Evolutionary conservation across 1,284 basidiomycete genomes (phyloP), one percentile per base, ranked within the genome.

Genomic region (Takashimella tepidaria): DNA sequence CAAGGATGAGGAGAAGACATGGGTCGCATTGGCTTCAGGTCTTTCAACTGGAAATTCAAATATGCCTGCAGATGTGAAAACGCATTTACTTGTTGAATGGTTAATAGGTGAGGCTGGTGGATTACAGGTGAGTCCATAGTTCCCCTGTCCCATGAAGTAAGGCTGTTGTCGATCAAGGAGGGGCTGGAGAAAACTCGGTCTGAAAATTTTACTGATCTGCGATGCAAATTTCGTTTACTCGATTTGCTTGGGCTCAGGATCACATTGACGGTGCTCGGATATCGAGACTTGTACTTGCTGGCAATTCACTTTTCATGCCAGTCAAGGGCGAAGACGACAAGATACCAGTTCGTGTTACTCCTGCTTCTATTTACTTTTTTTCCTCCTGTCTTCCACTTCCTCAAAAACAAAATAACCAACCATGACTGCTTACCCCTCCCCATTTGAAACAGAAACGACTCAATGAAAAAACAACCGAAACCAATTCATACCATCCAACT

Each of bases 21-120:
- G 89, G 84, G 79, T 96, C 37, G 92, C 87, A 3, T 66, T 89
- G 1, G 79, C 89, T 2, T 92, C 90, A n/a, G 92, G 93, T 0
- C 78, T 97, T 71, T 92, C 58, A 81, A 85, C 60, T 72, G 83
- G 78, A 3, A 50, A 74, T 68, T 67, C 70, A 19, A 81, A 83
- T 10, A 76, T 84, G 5, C 78, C 84, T 4, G 69, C 74, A 20
- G 92, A 93, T 66, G 80, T 86, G 5, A 84, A 85, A 59, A 80
- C 85, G 47, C 86, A 91, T 63, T 79, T 95, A 78, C 75, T 97
- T 11, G 81, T 84, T 2, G 96, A 98, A 71, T 97, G 89, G 77
- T 78, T 98, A 26, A 81, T 83, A 1, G 92, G 91, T 5, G 93
- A 97, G 75, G 80, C 79, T 11, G 89, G 88, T n/a, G 83, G 81